Evolutionary conservation across 192 early-diverging fungal genomes (phyloP).

Genomic region (Haplosporangium gracile): DNA sequence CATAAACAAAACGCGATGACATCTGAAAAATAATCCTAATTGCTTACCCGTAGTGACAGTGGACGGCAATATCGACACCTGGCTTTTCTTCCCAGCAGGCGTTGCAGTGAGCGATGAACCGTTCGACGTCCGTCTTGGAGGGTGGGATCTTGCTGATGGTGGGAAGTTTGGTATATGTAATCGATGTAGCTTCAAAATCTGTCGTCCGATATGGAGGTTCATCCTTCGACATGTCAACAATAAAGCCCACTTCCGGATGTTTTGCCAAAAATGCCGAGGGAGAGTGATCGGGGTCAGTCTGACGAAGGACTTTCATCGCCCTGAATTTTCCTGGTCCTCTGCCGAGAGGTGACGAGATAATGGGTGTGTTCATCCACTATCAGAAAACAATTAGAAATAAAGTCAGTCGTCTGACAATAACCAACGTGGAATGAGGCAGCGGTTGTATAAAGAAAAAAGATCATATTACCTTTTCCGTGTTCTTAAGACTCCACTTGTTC

Average conservation of each 20-base stretch:
- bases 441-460: not conserved
- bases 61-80: constrained; percentile 67
- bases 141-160: constrained; percentile 69
- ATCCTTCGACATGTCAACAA: constrained; percentile 68
- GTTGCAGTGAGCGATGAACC: constrained; percentile 57
- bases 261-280: constrained; percentile 64
- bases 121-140: constrained; percentile 55
- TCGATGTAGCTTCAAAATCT: constrained; percentile 67
- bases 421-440: not conserved
- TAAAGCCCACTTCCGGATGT: constrained; percentile 65
- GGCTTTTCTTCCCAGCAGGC: constrained; percentile 62
- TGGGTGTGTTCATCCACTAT: constrained; percentile 64
- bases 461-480: constrained; percentile 66
- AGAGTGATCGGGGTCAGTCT: constrained; percentile 65
- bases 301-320: constrained; percentile 71
- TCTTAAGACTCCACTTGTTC: constrained; percentile 74
- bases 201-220: constrained; percentile 63
- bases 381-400: not conserved
- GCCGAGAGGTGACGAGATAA: constrained; percentile 56
- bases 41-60: constrained; percentile 70
- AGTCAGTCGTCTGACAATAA: not conserved
- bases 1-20: not conserved
- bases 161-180: constrained; percentile 63
- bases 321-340: constrained; percentile 58
- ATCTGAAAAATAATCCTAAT: not conserved